Conservation (phyloP, 2,329 filamentous ascomycete genomes). For the Fusarium praegraminearum region DNA sequence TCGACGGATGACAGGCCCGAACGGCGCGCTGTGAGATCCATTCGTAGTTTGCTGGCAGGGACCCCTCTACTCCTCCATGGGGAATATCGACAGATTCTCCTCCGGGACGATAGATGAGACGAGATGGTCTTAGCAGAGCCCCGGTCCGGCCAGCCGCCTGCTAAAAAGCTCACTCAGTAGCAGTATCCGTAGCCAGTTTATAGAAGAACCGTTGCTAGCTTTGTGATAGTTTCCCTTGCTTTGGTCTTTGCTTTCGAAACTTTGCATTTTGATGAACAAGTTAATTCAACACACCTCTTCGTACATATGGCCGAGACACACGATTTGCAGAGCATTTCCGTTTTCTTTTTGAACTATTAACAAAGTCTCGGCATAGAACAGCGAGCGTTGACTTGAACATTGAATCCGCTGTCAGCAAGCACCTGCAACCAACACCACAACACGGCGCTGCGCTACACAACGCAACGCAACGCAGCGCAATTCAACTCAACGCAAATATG, state of each 20-base stretch:
- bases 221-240: constrained; percentile 14
- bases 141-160: constrained; percentile 45
- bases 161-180: constrained; percentile 24
- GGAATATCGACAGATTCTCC: constrained; percentile 27
- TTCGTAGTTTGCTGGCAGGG: constrained; percentile 26
- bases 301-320: constrained; percentile 30
- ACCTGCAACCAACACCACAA: constrained; percentile 3
- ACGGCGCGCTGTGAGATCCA: constrained; percentile 44
- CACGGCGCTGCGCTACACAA: not conserved
- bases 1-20: constrained; percentile 48
- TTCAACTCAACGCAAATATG: constrained; percentile 20
- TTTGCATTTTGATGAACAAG: constrained; percentile 16
- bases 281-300: constrained; percentile 2
- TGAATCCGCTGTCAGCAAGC: not conserved
- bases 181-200: constrained; percentile 20
- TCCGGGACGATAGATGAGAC: constrained; percentile 28
- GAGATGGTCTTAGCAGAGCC: constrained; percentile 37
- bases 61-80: constrained; percentile 23
- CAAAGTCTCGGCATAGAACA: not conserved
- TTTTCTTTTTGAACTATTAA: constrained; percentile 24
- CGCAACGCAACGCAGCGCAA: not conserved
- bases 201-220: constrained; percentile 36
- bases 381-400: not conserved
- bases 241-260: constrained; percentile 7
- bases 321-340: not conserved